Conservation (phyloP, 1,139 yeast species). For the Blastobotrys serpentis region DNA sequence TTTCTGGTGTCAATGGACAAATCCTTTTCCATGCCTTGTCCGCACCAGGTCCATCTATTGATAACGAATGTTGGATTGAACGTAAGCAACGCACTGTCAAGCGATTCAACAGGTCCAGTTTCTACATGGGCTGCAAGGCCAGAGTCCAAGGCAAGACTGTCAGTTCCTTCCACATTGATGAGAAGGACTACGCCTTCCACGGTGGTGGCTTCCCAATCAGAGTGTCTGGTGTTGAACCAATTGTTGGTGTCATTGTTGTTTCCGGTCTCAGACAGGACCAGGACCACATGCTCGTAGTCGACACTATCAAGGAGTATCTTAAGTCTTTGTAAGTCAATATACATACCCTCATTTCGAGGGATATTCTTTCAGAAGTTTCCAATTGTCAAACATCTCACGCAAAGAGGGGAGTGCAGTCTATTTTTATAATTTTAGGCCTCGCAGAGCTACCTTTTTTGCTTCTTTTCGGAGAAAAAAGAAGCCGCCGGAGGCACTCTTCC, state of each 20-base stretch:
- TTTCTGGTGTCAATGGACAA: slow-evolving; percentile 51
- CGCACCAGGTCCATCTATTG: slow-evolving; percentile 46
- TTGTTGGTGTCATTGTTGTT: slow-evolving; percentile 57
- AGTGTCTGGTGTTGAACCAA: slow-evolving; percentile 45
- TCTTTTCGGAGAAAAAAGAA: too few species aligned
- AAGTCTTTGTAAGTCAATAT: neutral
- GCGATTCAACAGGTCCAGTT: slow-evolving; percentile 55
- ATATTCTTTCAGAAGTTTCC: too few species aligned
- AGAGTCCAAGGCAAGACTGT: slow-evolving; percentile 31
- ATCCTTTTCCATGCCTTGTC: slow-evolving; percentile 52
- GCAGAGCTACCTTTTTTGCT: too few species aligned
- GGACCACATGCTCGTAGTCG: slow-evolving; percentile 34
- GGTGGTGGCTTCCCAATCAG: slow-evolving; percentile 64
- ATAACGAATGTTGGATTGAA: slow-evolving; percentile 59
- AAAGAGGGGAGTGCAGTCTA: too few species aligned
- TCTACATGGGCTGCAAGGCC: slow-evolving; percentile 51
- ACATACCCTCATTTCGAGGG: too few species aligned
- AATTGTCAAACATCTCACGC: too few species aligned
- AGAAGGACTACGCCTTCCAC: slow-evolving; percentile 54
- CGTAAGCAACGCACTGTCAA: slow-evolving; percentile 54
- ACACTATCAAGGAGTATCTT: slow-evolving; percentile 24
- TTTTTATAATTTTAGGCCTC: too few species aligned
- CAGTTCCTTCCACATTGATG: slow-evolving; percentile 45
- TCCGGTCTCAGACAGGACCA: slow-evolving; percentile 50
- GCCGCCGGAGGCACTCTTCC: too few species aligned